A percentile compares a stretch with the other conserved stretches of the same genome.
Evolutionary conservation across 352 stramenopile genomes (phyloP).

Genomic region (Phytophthora tubulina): DNA sequence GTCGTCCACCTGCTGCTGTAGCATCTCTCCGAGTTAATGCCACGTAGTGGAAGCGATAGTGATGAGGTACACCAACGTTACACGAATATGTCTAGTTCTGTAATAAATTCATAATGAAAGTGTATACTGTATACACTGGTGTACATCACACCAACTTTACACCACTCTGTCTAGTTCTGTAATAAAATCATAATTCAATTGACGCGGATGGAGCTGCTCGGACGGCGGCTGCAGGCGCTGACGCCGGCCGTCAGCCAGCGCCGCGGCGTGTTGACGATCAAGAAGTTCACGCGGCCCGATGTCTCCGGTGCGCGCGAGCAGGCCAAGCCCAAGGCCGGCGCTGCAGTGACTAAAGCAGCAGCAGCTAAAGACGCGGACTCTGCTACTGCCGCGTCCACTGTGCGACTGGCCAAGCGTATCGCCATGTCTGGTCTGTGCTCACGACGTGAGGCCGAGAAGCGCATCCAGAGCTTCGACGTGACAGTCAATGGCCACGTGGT

Average conservation of each 20-base stretch:
- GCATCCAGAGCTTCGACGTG: conserved; percentile 78
- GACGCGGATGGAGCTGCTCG: conserved; percentile 31
- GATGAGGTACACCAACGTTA: too few relatives aligned
- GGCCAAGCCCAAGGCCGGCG: conserved; percentile 17
- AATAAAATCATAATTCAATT: conserved; percentile 3
- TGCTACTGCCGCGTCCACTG: neutral
- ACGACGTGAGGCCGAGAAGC: conserved; percentile 83
- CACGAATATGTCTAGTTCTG: too few relatives aligned
- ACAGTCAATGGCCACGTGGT: conserved; percentile 79
- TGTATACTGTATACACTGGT: neutral
- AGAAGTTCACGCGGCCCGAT: conserved; percentile 50
- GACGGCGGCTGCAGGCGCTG: conserved; percentile 3
- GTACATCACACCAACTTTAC: neutral
- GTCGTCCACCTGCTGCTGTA: conserved; percentile 93
- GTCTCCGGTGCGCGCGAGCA: neutral
- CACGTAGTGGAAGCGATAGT: conserved; percentile 12
- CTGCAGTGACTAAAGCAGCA: neutral
- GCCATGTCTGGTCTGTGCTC: conserved; percentile 86
- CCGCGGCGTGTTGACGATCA: conserved; percentile 54
- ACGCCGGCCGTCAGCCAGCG: conserved; percentile 16
- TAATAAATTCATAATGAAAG: too few relatives aligned
- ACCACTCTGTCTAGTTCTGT: conserved; percentile 1
- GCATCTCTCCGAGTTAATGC: conserved; percentile 42
- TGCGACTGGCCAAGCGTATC: conserved; percentile 87
- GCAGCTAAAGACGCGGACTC: neutral